Conservation (phyloP, 495 filamentous ascomycete species). For the Penicillium flavigenum region DNA sequence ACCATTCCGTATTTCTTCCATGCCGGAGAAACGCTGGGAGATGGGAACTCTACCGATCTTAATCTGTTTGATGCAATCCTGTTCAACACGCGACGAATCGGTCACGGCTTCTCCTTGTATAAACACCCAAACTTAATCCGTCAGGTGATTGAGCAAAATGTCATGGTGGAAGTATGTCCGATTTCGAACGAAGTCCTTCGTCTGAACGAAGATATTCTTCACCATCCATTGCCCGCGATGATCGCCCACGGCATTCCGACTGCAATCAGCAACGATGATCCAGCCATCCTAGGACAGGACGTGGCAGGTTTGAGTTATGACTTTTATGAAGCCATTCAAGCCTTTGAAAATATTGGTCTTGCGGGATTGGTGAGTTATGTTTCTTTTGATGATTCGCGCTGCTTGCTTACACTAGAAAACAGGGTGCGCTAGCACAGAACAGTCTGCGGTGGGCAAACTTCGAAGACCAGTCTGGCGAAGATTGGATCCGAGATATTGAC, state of each 20-base stretch:
- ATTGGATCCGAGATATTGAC: constrained; percentile 20
- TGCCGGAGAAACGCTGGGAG: constrained; percentile 25
- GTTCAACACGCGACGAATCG: constrained; percentile 24
- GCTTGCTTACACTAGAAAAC: no score
- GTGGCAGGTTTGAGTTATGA: constrained; percentile 21
- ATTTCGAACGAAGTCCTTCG: constrained; percentile 28
- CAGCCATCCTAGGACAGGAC: constrained; percentile 24
- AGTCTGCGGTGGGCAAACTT: constrained; percentile 23
- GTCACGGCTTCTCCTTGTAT: constrained; percentile 26
- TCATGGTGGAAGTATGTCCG: constrained; percentile 26
- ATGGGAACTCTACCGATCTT: constrained; percentile 24
- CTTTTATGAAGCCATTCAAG: constrained; percentile 25
- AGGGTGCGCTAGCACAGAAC: constrained; percentile 23
- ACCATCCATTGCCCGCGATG: constrained; percentile 25
- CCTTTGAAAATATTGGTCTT: constrained; percentile 22
- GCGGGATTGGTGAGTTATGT: constrained; percentile 10
- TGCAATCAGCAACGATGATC: constrained; percentile 27
- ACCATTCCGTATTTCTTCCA: constrained; percentile 27
- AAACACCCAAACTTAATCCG: constrained; percentile 25
- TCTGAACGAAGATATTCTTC: constrained; percentile 8
- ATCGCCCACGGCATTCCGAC: constrained; percentile 23
- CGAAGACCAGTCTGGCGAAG: constrained; percentile 19
- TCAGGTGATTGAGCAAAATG: constrained; percentile 14
- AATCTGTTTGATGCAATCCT: constrained; percentile 25
- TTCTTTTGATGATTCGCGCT: no score